Base-by-base conservation (phyloP, 352 stramenopile species). In the Thalassiosira delicatula region DNA sequence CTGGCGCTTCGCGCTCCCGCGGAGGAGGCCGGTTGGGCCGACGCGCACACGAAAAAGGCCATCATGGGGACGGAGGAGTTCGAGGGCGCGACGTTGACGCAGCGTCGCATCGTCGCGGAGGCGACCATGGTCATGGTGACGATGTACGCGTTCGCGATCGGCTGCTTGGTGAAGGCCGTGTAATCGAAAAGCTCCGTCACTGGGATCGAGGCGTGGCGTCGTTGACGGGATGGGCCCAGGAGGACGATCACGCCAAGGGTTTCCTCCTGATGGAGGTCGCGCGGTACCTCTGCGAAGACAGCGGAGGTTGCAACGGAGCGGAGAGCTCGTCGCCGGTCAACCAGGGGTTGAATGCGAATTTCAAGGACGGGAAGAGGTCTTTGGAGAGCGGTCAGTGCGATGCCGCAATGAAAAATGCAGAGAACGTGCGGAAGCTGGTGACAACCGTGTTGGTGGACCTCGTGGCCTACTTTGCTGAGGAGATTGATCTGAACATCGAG, bases 181-280 rank as follows among this genome's bases (percentile, higher is more conserved):
- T 76, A 88, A 53, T 32, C 11, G n/a, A 66, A n/a, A n/a, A n/a
- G n/a, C n/a, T n/a, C n/a, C 9, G 51, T n/a, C 17, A 53, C 17
- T 89, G 83, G 83, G 83, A 89, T 51, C 63, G 59, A 25, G 77
- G 54, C 30, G 51, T 82, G 14, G 78, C 78, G 23, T 78, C 83
- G 5, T 14, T 89, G 1, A 56, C 74, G 19, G 83, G 83, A 49
- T 89, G 80, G 80, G 79, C 75, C 4, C 76, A 88, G 51, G 70
- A 73, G 27, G 33, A 65, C 14, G 46, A 68, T 44, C 19, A 57
- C 49, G 49, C 11, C 9, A 65, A 33, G 17, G 76, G 81, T n/a
- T 68, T 77, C 27, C 32, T 88, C 11, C 65, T 88, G 19, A 75
- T 80, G 33, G 53, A 71, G 11, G 54, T 84, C 35, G 70, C 60